Evolutionary conservation across 805 yeast genomes (phyloP), one percentile per base, ranked within the genome.

Genomic region (Saturnispora bothae): DNA sequence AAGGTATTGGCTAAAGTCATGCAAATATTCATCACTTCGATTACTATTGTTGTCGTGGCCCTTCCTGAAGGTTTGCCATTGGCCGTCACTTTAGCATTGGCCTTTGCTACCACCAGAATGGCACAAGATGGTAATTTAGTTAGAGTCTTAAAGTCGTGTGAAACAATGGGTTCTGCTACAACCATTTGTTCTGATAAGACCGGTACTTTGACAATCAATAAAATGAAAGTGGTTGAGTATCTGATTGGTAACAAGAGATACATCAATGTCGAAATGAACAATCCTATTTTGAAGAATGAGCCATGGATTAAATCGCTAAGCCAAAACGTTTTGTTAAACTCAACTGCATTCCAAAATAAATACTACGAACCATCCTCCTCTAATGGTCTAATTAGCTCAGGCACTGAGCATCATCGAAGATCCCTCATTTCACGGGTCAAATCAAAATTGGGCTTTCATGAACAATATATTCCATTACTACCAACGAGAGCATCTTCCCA

Each of bases 41-140:
- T 92, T 43, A 86, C 98, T 0, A 72, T 92, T 49, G 77, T 92
- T 21, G 98, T 89, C 13, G 98, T 92, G 36, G 99, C 98, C 0
- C 95, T 92, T n/a, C 99, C 99, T 3, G 99, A 92, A 62, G 99
- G 99, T 44, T 70, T 92, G 41, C 99, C 99, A 1, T 66, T 92
- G 40, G 99, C 99, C 2, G 98, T 92, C 14, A 92, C 99, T 1
- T 68, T 92, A 33, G 95, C 98, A 0, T 66, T 92, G 48, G 98
- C 98, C 0, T 92, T 92, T 65, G 98, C 99, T 2, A 92, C 98
- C 2, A 88, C 96, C 8, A 73, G 97, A 60, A 92, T 92, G 99
- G 86, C 95, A 16, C 82, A 83, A 57, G 96, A 92, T 57, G 94
- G 94, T 46, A 89, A 89, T 56, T 66, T 92, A 51, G 99, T 92